A percentile compares a stretch with the other conserved stretches of the same genome.
Evolutionary conservation across 495 filamentous ascomycete species (phyloP).

Genomic region (Podospora pseudocomata): DNA sequence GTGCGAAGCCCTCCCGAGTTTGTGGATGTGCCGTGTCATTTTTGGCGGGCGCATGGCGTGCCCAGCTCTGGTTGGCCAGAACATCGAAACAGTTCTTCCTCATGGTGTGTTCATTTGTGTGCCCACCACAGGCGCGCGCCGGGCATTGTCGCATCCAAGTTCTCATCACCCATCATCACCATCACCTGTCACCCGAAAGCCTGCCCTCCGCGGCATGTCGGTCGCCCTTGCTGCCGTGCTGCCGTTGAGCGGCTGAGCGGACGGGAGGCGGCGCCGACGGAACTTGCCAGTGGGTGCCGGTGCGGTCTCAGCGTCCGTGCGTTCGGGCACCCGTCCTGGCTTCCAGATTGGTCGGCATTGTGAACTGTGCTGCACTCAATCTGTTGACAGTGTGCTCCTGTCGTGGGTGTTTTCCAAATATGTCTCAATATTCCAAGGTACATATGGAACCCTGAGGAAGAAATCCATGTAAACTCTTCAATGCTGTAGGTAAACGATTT

Average conservation of each 20-base stretch:
- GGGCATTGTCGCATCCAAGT: background rate
- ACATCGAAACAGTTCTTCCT: too few relatives aligned
- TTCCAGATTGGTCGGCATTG: background rate
- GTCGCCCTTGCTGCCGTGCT: background rate
- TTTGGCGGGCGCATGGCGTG: background rate
- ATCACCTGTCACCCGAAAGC: background rate
- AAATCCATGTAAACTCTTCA: too few relatives aligned
- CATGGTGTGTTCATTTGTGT: too few relatives aligned
- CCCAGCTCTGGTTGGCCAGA: background rate
- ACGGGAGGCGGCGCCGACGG: background rate
- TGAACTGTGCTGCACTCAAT: background rate
- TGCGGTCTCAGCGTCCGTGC: background rate
- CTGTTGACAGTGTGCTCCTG: background rate
- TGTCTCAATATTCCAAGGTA: background rate
- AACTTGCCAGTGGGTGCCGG: background rate
- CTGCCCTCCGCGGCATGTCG: background rate
- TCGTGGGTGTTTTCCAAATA: too few relatives aligned
- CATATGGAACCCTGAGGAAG: background rate
- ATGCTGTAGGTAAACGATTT: background rate
- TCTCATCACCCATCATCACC: background rate
- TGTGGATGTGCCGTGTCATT: background rate
- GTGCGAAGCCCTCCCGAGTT: background rate
- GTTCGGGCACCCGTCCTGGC: background rate
- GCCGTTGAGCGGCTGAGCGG: background rate
- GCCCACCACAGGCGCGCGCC: background rate